Percentiles rank a stretch among this genome's conserved stretches.
phyloP scores from a whole-genome alignment of 495 filamentous ascomycete genomes.

The Penicillium dipodomyicola region DNA sequence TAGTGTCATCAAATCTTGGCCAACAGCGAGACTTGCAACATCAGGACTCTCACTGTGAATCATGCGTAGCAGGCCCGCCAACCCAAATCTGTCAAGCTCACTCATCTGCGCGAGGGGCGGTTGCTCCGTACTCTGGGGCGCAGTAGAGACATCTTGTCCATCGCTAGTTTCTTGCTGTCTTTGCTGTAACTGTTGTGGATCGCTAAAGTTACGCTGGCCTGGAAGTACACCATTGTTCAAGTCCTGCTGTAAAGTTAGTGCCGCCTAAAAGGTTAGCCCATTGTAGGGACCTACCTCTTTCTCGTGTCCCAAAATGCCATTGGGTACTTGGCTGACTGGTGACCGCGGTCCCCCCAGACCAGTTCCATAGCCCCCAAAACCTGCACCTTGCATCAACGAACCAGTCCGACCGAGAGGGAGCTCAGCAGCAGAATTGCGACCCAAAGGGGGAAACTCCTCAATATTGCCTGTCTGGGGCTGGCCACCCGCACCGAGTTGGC shows the following conservation, averaged over 20 bases:
- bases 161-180: constrained; percentile 41
- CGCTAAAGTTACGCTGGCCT: constrained; percentile 34
- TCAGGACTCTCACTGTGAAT: constrained; percentile 77
- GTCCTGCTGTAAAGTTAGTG: constrained; percentile 25
- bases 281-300: constrained; percentile 37
- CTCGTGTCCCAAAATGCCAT: constrained; percentile 41
- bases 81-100: constrained; percentile 74
- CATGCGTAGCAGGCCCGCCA: constrained; percentile 74
- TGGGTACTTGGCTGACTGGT: constrained; percentile 40
- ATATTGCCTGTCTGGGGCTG: constrained; percentile 68
- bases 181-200: constrained; percentile 38
- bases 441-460: constrained; percentile 83
- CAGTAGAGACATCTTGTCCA: constrained; percentile 36
- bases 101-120: constrained; percentile 72
- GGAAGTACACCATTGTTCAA: constrained; percentile 36
- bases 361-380: constrained; percentile 57
- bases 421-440: constrained; percentile 68
- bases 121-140: constrained; percentile 45
- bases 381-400: constrained; percentile 62
- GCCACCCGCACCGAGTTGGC: constrained; percentile 49
- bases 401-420: constrained; percentile 64
- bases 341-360: constrained; percentile 44
- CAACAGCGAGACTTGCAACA: constrained; percentile 69
- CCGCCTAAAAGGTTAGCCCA: neutral
- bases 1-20: constrained; percentile 72